Base-by-base conservation (phyloP, 208 protist species). In the Leishmania aethiopica region DNA sequence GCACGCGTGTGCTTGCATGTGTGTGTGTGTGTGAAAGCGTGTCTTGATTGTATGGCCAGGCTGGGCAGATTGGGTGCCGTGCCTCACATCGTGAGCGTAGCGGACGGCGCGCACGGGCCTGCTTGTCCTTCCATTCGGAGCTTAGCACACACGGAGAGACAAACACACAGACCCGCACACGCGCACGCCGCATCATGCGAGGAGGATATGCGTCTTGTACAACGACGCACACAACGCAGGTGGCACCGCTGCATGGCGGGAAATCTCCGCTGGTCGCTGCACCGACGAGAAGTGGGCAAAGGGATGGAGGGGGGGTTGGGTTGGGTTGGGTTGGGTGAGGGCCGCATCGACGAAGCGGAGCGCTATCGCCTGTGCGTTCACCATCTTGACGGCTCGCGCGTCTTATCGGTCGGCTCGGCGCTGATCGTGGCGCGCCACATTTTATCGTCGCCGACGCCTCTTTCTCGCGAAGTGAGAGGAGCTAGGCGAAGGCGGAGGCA, bases 141-240 rank as follows among this genome's bases (percentile, higher is more conserved):
- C 40, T 17, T 32, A 40, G 32, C 22, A 55, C 0, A 74, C 0
- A 53, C 25, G 25, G 25, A 32, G 42, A 74, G 25, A 37, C 28
- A 55, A 37, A 72, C 45, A 22, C 17, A 32, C 2, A 53, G 37
- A 37, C 25, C 3, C n/a, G 19, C 3, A 55, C 49, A 64, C 37
- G 19, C 28, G 60, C 72, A 60, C 19, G 79, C 8, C 35, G 55
- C 35, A 72, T 73, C 5, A 49, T 80, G 49, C 53, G n/a, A 74
- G 40, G 45, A 78, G 42, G 71, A 22, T 74, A 40, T 40, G 2
- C 40, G 15, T 69, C 62, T 42, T 19, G 32, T 69, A 8, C 32
- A 69, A 10, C 15, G 62, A 69, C 15, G 62, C 17, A 69, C 62
- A 40, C 32, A 69, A 11, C 25, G 0, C 11, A 40, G 62, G 11